phyloP scores from a whole-genome alignment of 345 rosid species.

The Bruguiera gymnorhiza region DNA sequence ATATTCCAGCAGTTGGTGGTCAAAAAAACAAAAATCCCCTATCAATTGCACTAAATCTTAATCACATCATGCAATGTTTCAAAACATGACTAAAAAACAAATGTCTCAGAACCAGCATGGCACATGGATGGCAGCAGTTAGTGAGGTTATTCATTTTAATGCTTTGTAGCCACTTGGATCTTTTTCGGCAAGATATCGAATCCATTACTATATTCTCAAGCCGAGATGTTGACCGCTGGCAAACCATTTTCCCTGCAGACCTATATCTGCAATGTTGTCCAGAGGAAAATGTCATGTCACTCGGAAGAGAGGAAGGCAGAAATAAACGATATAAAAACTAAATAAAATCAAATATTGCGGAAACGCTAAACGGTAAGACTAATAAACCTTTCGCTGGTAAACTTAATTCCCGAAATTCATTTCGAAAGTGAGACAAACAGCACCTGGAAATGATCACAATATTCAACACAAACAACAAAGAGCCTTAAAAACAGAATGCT shows the following conservation, averaged over 20 bases:
- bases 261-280: conserved; percentile 25
- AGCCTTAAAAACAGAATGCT: not conserved
- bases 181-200: not conserved
- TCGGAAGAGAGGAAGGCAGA: not conserved
- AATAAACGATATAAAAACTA: not conserved
- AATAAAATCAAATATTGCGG: not conserved
- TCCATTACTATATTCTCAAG: not conserved
- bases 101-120: too few species aligned
- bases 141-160: not conserved
- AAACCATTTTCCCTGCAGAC: conserved; percentile 7
- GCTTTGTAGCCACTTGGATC: not conserved
- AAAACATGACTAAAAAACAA: too few species aligned
- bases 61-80: too few species aligned
- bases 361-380: not conserved
- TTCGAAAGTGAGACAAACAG: not conserved
- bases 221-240: conserved; percentile 9
- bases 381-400: not conserved
- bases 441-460: not conserved
- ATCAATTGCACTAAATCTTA: too few species aligned
- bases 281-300: not conserved
- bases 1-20: too few species aligned
- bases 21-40: too few species aligned
- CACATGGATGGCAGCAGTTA: too few species aligned
- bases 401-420: not conserved
- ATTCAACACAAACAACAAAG: not conserved